Evolutionary conservation across 768 basidiomycete genomes (phyloP).

Genomic region (Trametes sanguinea): DNA sequence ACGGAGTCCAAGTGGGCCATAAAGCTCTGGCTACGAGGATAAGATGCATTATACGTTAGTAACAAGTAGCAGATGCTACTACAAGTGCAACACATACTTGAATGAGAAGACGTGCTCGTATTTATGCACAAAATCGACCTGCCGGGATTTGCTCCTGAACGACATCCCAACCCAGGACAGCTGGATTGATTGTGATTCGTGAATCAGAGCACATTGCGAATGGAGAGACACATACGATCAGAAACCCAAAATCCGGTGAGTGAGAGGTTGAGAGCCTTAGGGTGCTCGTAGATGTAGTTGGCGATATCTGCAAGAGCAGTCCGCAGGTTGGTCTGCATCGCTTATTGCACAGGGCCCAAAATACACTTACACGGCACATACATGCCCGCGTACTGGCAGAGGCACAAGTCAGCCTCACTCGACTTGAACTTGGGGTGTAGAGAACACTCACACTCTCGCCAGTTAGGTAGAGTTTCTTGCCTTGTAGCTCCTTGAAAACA

Average conservation of each 20-base stretch:
- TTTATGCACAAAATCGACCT: constrained; percentile 72
- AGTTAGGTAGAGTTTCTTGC: constrained; percentile 67
- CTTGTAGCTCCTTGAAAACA: constrained; percentile 72
- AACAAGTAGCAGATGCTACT: not conserved
- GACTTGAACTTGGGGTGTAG: not conserved
- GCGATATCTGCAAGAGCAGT: constrained; percentile 57
- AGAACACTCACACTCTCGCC: constrained; percentile 68
- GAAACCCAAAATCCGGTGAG: constrained; percentile 73
- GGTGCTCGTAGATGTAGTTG: constrained; percentile 68
- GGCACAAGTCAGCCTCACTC: not conserved
- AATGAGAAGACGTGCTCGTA: constrained; percentile 70
- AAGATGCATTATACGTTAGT: not conserved
- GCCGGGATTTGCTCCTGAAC: constrained; percentile 73
- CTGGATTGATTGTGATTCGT: not conserved
- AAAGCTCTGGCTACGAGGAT: constrained; percentile 54
- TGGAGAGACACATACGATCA: constrained; percentile 56
- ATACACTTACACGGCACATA: constrained; percentile 58
- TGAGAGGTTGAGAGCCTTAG: constrained; percentile 50
- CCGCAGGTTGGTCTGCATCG: not conserved
- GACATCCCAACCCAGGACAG: constrained; percentile 42
- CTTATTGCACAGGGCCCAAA: not conserved
- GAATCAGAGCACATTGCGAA: not conserved
- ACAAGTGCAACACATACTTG: constrained; percentile 48
- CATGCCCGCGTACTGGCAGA: constrained; percentile 65
- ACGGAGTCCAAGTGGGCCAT: constrained; percentile 56